Base-by-base conservation (phyloP, 768 basidiomycete species). In the Tricholoma terreum region DNA sequence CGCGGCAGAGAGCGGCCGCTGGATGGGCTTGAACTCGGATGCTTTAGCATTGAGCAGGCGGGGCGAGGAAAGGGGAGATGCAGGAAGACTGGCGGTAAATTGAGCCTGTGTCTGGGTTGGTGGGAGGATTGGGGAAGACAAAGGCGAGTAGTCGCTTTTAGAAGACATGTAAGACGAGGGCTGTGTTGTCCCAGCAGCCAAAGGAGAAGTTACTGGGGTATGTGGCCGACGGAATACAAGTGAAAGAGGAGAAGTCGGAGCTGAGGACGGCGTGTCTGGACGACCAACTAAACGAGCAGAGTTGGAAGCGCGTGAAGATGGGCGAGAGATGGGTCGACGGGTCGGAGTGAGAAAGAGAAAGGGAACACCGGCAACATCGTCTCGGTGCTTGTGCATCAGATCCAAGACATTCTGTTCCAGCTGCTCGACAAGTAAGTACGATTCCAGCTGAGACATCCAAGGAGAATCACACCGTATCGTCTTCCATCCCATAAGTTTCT, bases 331-430 rank as follows among this genome's bases (percentile, higher is more conserved):
- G 30, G 90, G 90, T 17, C 90, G 84, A 58, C 87, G 80, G 31
- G 86, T 89, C 19, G 89, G 88, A 4, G 89, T 92, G 50, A 93
- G 77, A 73, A 88, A 90, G 55, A 92, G 75, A 68, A 93, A 93
- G 0, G 90, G 90, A 6, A 91, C 87, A 17, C 89, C 88, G 11
- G 87, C 84, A 38, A 88, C 75, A 75, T 92, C 87, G 80, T 96
- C 94, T 59, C 85, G 81, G 71, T 94, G 91, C 73, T 90, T 89
- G 75, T 98, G 95, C 95, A 98, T 97, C 60, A 97, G 82, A 67
- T 96, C 93, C 17, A 98, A 78, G 57, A 94, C 91, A 68, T 87
- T 84, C 64, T 94, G 90, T 67, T 97, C 94, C 60, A 93, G 76
- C 89, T 92, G 63, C 5, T 51, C 58, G 27, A 27, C 11, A 55